phyloP scores from a whole-genome alignment of 169 alveolate genomes.

The Eimeria tenella region DNA sequence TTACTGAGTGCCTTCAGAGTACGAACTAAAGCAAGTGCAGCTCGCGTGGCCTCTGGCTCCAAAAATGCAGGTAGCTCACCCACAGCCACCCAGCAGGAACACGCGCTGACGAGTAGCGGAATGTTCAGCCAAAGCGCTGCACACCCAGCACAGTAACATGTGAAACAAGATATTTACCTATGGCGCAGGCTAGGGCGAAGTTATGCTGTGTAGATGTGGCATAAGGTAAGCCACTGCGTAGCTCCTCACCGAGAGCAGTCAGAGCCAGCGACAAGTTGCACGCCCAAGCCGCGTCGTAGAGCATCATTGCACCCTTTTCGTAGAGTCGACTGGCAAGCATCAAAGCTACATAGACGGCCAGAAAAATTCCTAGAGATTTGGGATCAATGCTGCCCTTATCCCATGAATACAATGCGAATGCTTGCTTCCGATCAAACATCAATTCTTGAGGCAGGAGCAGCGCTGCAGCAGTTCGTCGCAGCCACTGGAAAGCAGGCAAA shows the following conservation, averaged over 20 bases:
- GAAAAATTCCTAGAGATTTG: not conserved
- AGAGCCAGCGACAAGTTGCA: conserved; percentile 36
- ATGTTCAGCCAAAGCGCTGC: conserved; percentile 69
- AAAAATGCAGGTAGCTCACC: not conserved
- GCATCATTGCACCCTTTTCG: conserved; percentile 62
- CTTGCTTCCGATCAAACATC: conserved; percentile 24
- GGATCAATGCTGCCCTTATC: conserved; percentile 18
- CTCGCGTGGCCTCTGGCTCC: not conserved
- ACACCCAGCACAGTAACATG: not conserved
- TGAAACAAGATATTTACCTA: not conserved
- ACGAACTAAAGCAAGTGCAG: too few relatives aligned
- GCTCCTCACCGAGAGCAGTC: conserved; percentile 23
- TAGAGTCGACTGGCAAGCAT: conserved; percentile 54
- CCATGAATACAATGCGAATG: not conserved
- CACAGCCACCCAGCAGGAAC: conserved; percentile 61
- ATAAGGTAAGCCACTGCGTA: not conserved
- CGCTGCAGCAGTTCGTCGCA: not conserved
- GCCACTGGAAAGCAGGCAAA: not conserved
- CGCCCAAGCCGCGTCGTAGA: conserved; percentile 66
- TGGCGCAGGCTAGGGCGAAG: too few relatives aligned
- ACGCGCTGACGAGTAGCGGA: conserved; percentile 49
- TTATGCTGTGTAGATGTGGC: not conserved
- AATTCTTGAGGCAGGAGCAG: conserved; percentile 18
- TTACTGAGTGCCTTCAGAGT: too few relatives aligned
- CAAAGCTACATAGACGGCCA: not conserved